These are phyloP conservation scores for Drosera spatulata DNA, from an alignment of 179 eudicot genomes.

Conservation along the genomic window DNA sequence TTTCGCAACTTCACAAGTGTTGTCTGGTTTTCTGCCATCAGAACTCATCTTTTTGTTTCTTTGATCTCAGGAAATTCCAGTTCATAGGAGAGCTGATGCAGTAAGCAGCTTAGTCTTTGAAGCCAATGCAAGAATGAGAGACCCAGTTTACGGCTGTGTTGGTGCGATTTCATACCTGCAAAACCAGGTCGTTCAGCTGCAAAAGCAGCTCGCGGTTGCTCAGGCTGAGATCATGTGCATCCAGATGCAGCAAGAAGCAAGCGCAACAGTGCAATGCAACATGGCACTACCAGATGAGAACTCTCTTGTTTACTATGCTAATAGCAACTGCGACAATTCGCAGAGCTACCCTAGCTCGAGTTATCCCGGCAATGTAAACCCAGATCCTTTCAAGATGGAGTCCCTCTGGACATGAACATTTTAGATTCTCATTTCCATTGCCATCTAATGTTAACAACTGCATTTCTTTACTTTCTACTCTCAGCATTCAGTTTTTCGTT, in stretches of 20 bases:
- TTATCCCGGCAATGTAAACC: background rate
- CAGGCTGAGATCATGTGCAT: conserved; percentile 8
- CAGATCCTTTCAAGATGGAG: background rate
- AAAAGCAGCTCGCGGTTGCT: conserved; percentile 10
- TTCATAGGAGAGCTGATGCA: conserved; percentile 8
- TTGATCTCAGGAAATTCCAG: conserved; percentile 6
- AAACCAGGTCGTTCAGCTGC: conserved; percentile 8
- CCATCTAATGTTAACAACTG: no score
- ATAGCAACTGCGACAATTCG: background rate
- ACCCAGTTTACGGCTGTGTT: conserved; percentile 13
- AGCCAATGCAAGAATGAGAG: conserved; percentile 9
- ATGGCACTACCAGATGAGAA: background rate
- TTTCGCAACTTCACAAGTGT: no score
- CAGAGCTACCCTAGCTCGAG: background rate
- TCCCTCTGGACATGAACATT: background rate
- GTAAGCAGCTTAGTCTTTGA: conserved; percentile 9
- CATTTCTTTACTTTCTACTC: no score
- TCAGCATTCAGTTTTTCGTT: no score
- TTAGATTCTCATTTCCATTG: no score
- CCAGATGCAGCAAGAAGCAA: conserved; percentile 9
- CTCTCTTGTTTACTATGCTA: background rate
- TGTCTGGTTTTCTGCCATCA: no score
- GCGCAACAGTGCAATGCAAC: background rate
- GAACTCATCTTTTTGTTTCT: background rate
- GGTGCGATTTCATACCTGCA: conserved; percentile 10